Base-by-base conservation (phyloP, 2,329 filamentous ascomycete genomes). In the Colletotrichum lindemuthianum region DNA sequence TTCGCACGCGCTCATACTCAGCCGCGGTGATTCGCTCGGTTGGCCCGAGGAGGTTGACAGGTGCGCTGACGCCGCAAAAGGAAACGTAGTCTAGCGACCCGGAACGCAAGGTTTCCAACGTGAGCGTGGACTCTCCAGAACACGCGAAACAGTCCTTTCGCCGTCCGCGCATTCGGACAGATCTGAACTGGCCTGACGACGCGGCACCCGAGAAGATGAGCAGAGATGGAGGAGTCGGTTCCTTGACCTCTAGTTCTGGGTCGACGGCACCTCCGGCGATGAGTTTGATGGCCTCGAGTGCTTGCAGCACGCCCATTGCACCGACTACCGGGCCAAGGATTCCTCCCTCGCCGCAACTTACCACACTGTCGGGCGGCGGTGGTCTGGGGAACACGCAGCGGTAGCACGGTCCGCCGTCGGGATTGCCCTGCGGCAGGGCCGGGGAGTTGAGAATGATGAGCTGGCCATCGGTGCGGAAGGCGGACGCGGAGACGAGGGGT, bases 311-410 rank as follows among this genome's bases (percentile, higher is more conserved):
- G 8, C 96, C 96, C 92, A 99, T 97, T 0, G 89, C 85, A 0
- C 96, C 96, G 0, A 99, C 96, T 0, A 97, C 93, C 0, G 96
- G 94, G 0, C 96, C 96, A 1, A 99, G 72, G 8, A 99, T 93
- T 0, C 96, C 96, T 9, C 94, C 95, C 74, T 99, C 96, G 44
- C 94, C 93, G 72, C 96, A 99, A 65, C 90, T 93, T 2, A 92
- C 84, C 1, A 97, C 90, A 60, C 88, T 93, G 45, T 92, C 91
- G 0, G 92, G 87, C 0, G 95, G 93, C 0, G 96, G 94, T 0
- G 96, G 94, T 41, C 86, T 90, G 0, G 93, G 94, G 70, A 97
- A 99, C 11, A 98, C 86, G 73, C 96, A 99, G 45, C 96, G 86
- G 77, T 99, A 99, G 77, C 96, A 99, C 0, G 95, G 94, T 0